Conservation (phyloP, 345 rosid species). For the Arabis alpina region DNA sequence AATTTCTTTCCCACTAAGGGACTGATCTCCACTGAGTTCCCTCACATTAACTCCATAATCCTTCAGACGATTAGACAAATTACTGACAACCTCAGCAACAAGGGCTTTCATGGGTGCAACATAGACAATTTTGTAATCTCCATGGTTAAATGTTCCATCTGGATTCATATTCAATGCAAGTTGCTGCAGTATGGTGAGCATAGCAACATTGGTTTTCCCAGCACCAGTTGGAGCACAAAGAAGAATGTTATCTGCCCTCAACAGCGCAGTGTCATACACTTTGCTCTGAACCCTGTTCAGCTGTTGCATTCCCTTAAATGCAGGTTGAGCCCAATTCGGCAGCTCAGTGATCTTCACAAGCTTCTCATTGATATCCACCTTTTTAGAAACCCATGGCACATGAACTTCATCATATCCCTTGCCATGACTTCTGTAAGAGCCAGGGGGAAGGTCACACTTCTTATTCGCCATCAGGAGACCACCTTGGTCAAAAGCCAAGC, state of each 20-base stretch:
- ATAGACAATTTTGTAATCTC: constrained; percentile 84
- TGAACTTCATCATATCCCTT: constrained; percentile 97
- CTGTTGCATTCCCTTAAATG: constrained; percentile 88
- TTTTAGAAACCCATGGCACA: constrained; percentile 79
- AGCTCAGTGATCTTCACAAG: constrained; percentile 78
- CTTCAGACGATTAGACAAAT: constrained; percentile 80
- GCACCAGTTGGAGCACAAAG: constrained; percentile 99
- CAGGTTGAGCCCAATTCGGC: constrained; percentile 97
- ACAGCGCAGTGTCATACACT: constrained; percentile 85
- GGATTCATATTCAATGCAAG: constrained; percentile 60
- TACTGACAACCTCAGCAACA: constrained; percentile 95
- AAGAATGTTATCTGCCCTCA: constrained; percentile 76
- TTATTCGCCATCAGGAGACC: constrained; percentile 89
- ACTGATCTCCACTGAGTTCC: constrained; percentile 96
- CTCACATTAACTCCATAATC: constrained; percentile 73
- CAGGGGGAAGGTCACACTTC: constrained; percentile 83
- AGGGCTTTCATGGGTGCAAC: constrained; percentile 99
- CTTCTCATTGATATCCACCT: constrained; percentile 62
- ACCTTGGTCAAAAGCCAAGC: constrained; percentile 81
- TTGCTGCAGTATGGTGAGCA: constrained; percentile 96
- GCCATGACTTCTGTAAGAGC: constrained; percentile 64
- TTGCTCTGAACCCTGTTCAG: constrained; percentile 94
- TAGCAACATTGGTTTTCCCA: constrained; percentile 96
- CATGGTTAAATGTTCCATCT: constrained; percentile 78
- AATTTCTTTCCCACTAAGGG: constrained; percentile 89